Evolutionary conservation across 2,329 filamentous ascomycete species (phyloP), one percentile per base, ranked within the genome.

Genomic region (Epichloe hybrida): DNA sequence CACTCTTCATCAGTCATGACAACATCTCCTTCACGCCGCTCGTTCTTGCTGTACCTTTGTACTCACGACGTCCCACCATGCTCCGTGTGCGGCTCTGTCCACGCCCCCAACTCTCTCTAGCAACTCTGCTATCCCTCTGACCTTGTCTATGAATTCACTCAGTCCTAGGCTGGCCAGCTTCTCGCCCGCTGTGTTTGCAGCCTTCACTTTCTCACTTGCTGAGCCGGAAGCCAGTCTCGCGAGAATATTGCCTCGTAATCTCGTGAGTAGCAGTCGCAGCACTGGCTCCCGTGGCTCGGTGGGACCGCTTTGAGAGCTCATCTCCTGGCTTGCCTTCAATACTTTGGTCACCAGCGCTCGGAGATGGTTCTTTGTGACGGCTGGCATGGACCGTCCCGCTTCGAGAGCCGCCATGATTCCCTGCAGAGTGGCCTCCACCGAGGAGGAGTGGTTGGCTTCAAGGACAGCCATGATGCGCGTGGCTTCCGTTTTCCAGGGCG

Each of bases 401-500:
- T 83, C 80, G 3, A 83, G 71, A 1, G 79, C 80, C 0, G 78
- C 78, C 71, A 82, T 79, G 53, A 78, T 74, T 3, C 79, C 79
- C 36, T 83, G 75, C 31, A 80, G 72, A 4, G 73, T 75, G 13
- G 75, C 70, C 41, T 80, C 77, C 2, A 72, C 58, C 2, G 67
- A 72, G 2, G 75, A 68, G 41, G 75, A 68, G 41, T 73, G 65
- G 36, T 74, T 68, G 13, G 72, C 76, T 55, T 84, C 82, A 11
- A 90, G 75, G 1, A 87, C 77, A 1, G 77, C 69, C 70, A 84
- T 79, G 56, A 90, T 79, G n/a, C 86, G 80, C 3, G 73, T 71
- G 0, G 85, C 84, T 65, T 90, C 84, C 23, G 73, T 78, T 65
- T 83, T 87, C 87, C 87, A 93, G 20, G 84, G 80, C 12, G 78